Base-by-base conservation (phyloP, 2,329 filamentous ascomycete species). In the Myotisia sp. region DNA sequence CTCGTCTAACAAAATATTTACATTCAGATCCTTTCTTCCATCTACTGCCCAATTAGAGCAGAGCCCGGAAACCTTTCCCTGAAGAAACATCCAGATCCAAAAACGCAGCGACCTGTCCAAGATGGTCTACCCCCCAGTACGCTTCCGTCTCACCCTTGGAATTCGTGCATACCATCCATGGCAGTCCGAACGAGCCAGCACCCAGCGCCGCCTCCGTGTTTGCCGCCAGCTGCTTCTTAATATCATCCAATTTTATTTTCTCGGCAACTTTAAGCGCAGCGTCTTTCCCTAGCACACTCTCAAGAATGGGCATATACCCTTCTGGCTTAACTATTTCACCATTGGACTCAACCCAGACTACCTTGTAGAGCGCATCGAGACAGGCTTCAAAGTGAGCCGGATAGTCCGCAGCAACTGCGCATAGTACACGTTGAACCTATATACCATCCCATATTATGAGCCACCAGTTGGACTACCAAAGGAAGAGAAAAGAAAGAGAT, bases 91-190 rank as follows among this genome's bases (percentile, higher is more conserved):
- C 62, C 37, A 76, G 43, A 1, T 60, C 67, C 38, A 76, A 42
- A 48, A 68, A 65, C 37, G 68, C 60, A 26, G 59, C 56, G 3
- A 76, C 54, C 45, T 67, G 63, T 1, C 65, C 71, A 27, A 76
- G 42, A 50, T 74, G 70, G 55, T 76, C 71, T 9, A 76, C 63
- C 0, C 72, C 72, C 67, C 69, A 76, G 44, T 68, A 75, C 1
- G 53, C 52, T 42, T 74, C 68, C 23, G 50, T 70, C 45, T 67
- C 52, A 0, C 70, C 71, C 33, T 67, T 54, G 5, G 50, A 33
- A 49, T 74, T 70, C 31, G 63, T 70, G 34, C 68, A 71, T 50
- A 58, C 53, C 46, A 73, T 70, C 65, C 68, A 76, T 2, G 72
- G 72, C 34, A 76, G 46, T 2, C 72, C 72, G 56, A 77, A 77